Evolutionary conservation across 495 filamentous ascomycete genomes (phyloP).

Genomic region (Copromyces sp.): DNA sequence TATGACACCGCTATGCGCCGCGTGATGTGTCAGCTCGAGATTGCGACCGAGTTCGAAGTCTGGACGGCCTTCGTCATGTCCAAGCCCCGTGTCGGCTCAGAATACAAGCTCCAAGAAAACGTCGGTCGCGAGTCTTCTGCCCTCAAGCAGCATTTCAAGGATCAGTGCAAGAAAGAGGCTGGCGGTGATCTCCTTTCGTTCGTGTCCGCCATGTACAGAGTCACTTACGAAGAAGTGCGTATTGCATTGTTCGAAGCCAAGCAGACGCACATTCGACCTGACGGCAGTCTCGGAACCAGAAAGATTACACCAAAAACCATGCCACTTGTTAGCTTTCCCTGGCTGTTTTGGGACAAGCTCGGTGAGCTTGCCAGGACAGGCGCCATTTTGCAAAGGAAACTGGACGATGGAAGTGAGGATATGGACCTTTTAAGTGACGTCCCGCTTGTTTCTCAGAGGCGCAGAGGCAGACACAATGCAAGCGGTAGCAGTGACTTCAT

Average conservation of each 20-base stretch:
- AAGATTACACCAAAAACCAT: constrained; percentile 39
- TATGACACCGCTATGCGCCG: constrained; percentile 72
- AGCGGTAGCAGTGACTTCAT: not conserved
- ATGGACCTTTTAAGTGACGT: not conserved
- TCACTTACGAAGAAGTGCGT: constrained; percentile 62
- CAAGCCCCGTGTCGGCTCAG: constrained; percentile 52
- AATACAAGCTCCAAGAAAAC: constrained; percentile 82
- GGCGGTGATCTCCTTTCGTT: constrained; percentile 59
- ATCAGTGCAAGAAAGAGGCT: constrained; percentile 50
- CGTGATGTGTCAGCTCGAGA: constrained; percentile 78
- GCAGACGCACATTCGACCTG: constrained; percentile 26
- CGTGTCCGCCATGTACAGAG: constrained; percentile 75
- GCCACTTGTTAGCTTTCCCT: constrained; percentile 89
- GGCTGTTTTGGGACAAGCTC: constrained; percentile 69
- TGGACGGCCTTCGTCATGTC: constrained; percentile 75
- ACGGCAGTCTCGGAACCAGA: constrained; percentile 23
- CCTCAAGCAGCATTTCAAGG: constrained; percentile 57
- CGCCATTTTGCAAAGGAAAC: not conserved
- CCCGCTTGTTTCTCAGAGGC: not conserved
- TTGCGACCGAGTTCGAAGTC: constrained; percentile 83
- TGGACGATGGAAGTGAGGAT: constrained; percentile 2
- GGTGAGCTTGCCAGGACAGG: constrained; percentile 51
- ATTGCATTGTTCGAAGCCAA: constrained; percentile 39
- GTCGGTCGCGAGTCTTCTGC: constrained; percentile 53
- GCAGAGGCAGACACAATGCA: not conserved